These are phyloP conservation scores for Circinella umbellata DNA, from an alignment of 371 early-diverging fungal species.

Conservation along the genomic window DNA sequence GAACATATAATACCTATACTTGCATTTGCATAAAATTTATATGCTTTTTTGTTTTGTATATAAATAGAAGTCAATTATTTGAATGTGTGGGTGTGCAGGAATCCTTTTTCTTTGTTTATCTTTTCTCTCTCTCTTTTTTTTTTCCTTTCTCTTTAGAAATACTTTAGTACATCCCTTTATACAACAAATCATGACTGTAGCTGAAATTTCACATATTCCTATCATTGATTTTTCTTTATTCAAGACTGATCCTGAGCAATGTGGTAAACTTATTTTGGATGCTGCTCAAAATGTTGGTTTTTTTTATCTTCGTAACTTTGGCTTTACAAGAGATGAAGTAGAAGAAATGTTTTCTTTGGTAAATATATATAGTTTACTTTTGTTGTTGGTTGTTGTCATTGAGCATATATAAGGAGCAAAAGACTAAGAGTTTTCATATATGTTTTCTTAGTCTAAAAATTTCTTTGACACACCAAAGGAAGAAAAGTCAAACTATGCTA, in stretches of 20 bases:
- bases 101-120: too few species aligned
- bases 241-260: constrained; percentile 38
- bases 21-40: too few species aligned
- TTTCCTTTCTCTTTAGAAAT: not conserved
- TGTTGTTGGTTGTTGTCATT: too few species aligned
- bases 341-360: constrained; percentile 42
- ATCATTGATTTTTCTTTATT: constrained; percentile 57
- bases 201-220: constrained; percentile 38
- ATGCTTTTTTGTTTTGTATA: too few species aligned
- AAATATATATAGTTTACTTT: constrained; percentile 1
- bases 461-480: constrained; percentile 38
- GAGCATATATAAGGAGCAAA: too few species aligned
- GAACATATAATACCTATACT: not conserved
- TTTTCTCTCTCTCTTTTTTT: constrained; percentile 4
- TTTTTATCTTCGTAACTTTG: constrained; percentile 56
- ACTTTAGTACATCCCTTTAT: not conserved
- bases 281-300: constrained; percentile 52
- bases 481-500: constrained; percentile 26
- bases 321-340: constrained; percentile 37
- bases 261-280: constrained; percentile 40
- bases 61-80: too few species aligned
- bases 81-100: too few species aligned
- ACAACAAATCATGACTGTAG: not conserved
- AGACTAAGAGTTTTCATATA: too few species aligned
- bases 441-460: constrained; percentile 30